Base-by-base conservation (phyloP, 306 rosid species). In the Acmispon strigosus region DNA sequence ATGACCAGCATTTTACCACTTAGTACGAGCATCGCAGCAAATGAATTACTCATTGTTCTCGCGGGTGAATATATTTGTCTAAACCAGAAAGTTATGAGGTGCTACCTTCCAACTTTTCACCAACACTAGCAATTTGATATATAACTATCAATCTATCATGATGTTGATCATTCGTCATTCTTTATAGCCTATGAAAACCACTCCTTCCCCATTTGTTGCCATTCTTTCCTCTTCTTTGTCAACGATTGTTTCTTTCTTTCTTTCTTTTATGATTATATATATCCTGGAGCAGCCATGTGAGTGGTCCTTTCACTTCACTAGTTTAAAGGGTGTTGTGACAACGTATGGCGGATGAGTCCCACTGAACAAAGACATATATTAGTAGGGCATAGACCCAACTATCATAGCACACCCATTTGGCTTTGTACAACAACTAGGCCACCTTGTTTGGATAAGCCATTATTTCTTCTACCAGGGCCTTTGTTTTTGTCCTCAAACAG, bases 301-400 rank as follows among this genome's bases (percentile, higher is more conserved):
- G 50, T 81, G 85, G 90, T 85, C 86, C 89, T 82, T 78, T 67
- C 32, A 27, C 4, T 27, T 27, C 42, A 34, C 20, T 48, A 11
- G 70, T 69, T 73, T 19, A n/a, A 69, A 80, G 77, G 72, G 80
- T 32, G 15, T 48, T 32, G 15, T 48, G 65, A 76, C 39, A 79
- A 63, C 17, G 75, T 39, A 70, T 81, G 83, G 78, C 68, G 82
- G 76, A 72, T 62, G 65, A 80, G 75, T 75, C 62, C 76, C 86
- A 75, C 80, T 41, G 6, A 56, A 37, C 73, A 71, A 72, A 68
- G 84, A 70, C 78, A 27, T 3, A 27, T 27, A 27, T 2, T 45
- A 66, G 79, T 75, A 78, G 70, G 83, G 42, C 73, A 83, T 16
- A 78, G 68, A 80, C 36, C 75, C 84, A 13, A 66, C 62, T 43